Base-by-base conservation (phyloP, 1,139 yeast species). In the Pichia sp. region DNA sequence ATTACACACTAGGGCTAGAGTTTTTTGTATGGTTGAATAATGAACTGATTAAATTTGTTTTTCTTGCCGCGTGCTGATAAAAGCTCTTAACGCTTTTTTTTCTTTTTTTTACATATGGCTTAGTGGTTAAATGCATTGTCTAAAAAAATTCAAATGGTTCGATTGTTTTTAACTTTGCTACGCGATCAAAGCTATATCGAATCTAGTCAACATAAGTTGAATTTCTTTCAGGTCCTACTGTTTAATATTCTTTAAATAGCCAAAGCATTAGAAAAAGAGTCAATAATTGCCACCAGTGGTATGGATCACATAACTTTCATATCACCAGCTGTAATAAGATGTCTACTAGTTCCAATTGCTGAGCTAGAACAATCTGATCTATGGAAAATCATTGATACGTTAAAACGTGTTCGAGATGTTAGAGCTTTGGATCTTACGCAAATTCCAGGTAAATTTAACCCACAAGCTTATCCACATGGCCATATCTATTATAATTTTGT, bases 381-480 rank as follows among this genome's bases (percentile, higher is more conserved):
- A 54, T 56, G 62, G 11, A 60, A 61, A 31, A 74, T 73, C 50
- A 66, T 71, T 10, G 64, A 63, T 4, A 55, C 66, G 23, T 58
- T 89, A 41, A 64, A 67, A 39, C 58, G 67, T n/a, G 71, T 74
- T 12, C 62, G 68, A 39, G 91, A 84, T 51, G 77, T 86, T 20
- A 63, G 94, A 45, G 65, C 88, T 34, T 71, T 82, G 20, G 96
- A 88, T 56, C 72, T 89, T 8, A 68, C 84, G 1, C 84, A 89
- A 5, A 75, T 74, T 39, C 68, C 73, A 17, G 68, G 79, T 15
- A 64, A 66, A 48, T 88, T 88, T 66, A 84, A 84, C 52, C 96
- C 97, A 1, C 93, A 81, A 54, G 79, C 82, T 0, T 84, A 76
- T 53, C 96, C 96, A 1, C 71, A 72, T 39, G 97, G 97, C 0